A percentile compares a stretch with the other conserved stretches of the same genome.
Conservation (phyloP, 257 asterid species). For the Ehretia macrophylla region DNA sequence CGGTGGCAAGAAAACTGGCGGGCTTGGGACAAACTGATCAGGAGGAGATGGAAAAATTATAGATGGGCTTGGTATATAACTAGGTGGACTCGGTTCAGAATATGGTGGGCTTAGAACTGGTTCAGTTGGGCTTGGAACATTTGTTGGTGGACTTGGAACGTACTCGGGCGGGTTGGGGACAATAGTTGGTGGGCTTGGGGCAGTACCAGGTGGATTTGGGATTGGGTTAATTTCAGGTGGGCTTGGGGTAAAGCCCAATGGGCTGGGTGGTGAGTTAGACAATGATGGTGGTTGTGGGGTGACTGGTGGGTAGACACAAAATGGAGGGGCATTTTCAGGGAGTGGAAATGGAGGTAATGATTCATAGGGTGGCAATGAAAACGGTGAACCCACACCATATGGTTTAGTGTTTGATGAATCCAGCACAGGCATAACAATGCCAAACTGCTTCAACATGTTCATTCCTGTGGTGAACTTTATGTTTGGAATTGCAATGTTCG, state of each 20-base stretch:
- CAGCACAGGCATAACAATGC: conserved; percentile 11
- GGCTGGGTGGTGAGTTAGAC: background rate
- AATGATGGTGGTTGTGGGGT: conserved; percentile 37
- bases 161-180: conserved; percentile 7
- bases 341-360: conserved; percentile 66
- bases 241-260: background rate
- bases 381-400: conserved; percentile 57
- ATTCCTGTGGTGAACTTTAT: background rate
- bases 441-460: conserved; percentile 1
- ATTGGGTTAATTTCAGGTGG: background rate
- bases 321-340: conserved; percentile 58
- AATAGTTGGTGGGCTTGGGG: conserved; percentile 9
- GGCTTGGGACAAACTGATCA: conserved; percentile 17
- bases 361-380: conserved; percentile 69
- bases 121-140: conserved; percentile 37
- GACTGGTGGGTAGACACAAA: conserved; percentile 51
- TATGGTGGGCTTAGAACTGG: conserved; percentile 23
- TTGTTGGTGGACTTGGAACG: conserved; percentile 22
- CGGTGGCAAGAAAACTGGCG: conserved; percentile 34
- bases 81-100: conserved; percentile 39
- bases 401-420: conserved; percentile 47
- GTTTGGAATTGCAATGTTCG: background rate
- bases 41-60: background rate
- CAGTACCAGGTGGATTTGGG: conserved; percentile 24
- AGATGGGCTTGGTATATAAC: conserved; percentile 32